These are phyloP conservation scores for Pythium dissotocum DNA, from an alignment of 352 stramenopile genomes.

Conservation along the genomic window DNA sequence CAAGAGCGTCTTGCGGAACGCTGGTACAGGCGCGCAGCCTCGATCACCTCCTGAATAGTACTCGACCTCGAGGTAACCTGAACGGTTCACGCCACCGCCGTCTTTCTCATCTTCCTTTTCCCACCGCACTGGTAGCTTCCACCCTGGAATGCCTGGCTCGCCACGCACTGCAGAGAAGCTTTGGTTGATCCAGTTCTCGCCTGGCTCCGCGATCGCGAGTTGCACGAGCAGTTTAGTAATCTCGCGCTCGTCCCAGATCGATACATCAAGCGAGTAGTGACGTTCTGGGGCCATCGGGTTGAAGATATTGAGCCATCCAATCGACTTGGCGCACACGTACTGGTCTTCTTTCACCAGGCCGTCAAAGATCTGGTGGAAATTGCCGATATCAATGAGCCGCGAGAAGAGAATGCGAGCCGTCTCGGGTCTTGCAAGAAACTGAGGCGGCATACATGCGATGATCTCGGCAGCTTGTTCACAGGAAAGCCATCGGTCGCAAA, in stretches of 20 bases:
- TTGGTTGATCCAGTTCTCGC: slow-evolving; percentile 86
- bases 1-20: slow-evolving; percentile 63
- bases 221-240: slow-evolving; percentile 80
- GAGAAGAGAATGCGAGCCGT: slow-evolving; percentile 75
- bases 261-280: slow-evolving; percentile 67
- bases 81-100: slow-evolving; percentile 60
- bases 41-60: slow-evolving; percentile 72
- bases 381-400: slow-evolving; percentile 66
- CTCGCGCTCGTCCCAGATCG: slow-evolving; percentile 72
- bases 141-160: slow-evolving; percentile 69
- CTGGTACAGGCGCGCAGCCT: slow-evolving; percentile 55
- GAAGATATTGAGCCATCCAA: slow-evolving; percentile 84
- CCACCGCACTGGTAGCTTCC: slow-evolving; percentile 79
- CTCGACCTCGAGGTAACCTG: slow-evolving; percentile 66
- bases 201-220: slow-evolving; percentile 75
- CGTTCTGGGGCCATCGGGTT: slow-evolving; percentile 74
- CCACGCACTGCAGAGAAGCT: slow-evolving; percentile 51
- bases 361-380: slow-evolving; percentile 69
- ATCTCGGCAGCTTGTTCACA: slow-evolving; percentile 69
- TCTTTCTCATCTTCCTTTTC: slow-evolving; percentile 77
- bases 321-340: slow-evolving; percentile 41
- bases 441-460: slow-evolving; percentile 67
- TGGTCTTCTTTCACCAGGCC: slow-evolving; percentile 46
- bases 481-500: slow-evolving; percentile 79
- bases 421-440: slow-evolving; percentile 62